These are phyloP conservation scores for Amanita subjunquillea DNA, from an alignment of 768 basidiomycete species.

Conservation along the genomic window DNA sequence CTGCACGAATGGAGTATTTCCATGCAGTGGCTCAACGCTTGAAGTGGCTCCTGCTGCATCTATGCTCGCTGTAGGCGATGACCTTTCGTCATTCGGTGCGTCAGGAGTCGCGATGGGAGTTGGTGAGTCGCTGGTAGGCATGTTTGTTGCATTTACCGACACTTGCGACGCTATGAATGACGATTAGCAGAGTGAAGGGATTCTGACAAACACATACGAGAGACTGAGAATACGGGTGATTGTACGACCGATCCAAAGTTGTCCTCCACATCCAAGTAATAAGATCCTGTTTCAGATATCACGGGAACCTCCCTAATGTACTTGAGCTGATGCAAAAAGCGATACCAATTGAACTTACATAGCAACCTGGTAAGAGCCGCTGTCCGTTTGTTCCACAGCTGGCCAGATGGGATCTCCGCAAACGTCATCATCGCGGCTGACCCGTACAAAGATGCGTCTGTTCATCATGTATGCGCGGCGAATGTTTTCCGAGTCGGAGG, in stretches of 20 bases:
- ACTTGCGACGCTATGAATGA: not conserved
- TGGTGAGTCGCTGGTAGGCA: no score
- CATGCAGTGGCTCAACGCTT: no score
- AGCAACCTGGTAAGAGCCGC: not conserved
- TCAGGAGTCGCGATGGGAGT: no score
- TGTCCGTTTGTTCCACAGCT: not conserved
- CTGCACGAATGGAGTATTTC: not conserved
- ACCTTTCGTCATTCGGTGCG: no score
- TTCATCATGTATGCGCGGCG: not conserved
- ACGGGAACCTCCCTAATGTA: not conserved
- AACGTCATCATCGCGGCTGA: not conserved
- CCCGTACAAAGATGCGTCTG: no score
- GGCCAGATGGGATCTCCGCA: slow-evolving; percentile 1
- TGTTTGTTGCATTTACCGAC: no score
- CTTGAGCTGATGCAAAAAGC: not conserved
- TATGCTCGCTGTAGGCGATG: no score
- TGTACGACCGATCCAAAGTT: slow-evolving; percentile 1
- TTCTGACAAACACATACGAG: not conserved
- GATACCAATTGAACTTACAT: not conserved
- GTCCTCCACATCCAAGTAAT: not conserved
- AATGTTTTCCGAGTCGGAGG: not conserved
- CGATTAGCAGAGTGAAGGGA: not conserved
- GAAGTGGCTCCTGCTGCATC: no score
- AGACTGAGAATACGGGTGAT: slow-evolving; percentile 2
- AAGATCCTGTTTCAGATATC: not conserved